phyloP scores from a whole-genome alignment of 2,329 filamentous ascomycete species.

The Penicillium carneum region DNA sequence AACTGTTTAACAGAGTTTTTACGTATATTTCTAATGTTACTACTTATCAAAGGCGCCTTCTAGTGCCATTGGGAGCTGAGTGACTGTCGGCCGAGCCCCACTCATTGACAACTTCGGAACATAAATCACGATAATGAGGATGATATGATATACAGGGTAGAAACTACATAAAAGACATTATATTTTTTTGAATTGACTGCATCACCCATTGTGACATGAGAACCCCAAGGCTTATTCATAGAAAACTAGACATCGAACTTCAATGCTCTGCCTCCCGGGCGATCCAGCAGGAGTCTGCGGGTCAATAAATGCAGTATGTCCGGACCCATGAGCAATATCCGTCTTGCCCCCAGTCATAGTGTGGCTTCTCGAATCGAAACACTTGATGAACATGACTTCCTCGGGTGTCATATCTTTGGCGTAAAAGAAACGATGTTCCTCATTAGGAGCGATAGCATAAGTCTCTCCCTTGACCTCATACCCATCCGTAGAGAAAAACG shows the following conservation, averaged over 20 bases:
- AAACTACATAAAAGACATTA: not conserved
- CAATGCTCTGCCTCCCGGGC: constrained; percentile 66
- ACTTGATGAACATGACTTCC: constrained; percentile 64
- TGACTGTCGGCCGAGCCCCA: not conserved
- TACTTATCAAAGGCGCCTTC: not conserved
- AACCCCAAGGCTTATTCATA: constrained; percentile 56
- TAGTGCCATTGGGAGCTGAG: not conserved
- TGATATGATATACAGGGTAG: not conserved
- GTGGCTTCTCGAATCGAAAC: constrained; percentile 60
- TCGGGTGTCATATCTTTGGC: constrained; percentile 70
- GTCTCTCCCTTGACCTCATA: constrained; percentile 72
- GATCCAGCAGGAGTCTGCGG: constrained; percentile 61
- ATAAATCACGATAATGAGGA: not conserved
- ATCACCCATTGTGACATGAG: not conserved
- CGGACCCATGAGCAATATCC: constrained; percentile 58
- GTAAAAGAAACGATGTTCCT: constrained; percentile 69
- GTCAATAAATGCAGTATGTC: constrained; percentile 65
- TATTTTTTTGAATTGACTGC: not conserved
- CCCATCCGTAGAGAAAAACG: constrained; percentile 60
- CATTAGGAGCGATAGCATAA: constrained; percentile 64
- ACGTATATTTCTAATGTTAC: not conserved
- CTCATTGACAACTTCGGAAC: not conserved
- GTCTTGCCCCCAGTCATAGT: constrained; percentile 45
- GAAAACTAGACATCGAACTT: constrained; percentile 69
- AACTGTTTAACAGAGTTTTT: not conserved